Evolutionary conservation across 75 land plant genomes (phyloP).

Genomic region (Adiantum capillusveneris): DNA sequence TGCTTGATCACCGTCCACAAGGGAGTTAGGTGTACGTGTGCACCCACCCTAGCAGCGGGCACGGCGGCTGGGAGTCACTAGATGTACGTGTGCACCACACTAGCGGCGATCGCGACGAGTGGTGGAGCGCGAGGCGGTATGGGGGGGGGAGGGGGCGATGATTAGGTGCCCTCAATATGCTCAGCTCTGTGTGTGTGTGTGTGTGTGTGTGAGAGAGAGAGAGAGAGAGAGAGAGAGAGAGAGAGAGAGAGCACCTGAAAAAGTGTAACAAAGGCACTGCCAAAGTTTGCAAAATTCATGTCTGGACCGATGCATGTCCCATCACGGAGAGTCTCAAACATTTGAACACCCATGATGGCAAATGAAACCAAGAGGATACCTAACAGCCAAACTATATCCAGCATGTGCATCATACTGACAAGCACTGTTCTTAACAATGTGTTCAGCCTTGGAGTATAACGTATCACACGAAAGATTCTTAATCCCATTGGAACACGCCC

Average conservation of each 20-base stretch:
- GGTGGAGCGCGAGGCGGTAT: no score
- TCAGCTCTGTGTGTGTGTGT: neutral
- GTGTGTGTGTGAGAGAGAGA: conserved; percentile 1
- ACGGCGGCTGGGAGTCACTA: no score
- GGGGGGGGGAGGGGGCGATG: no score
- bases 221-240: conserved; percentile 5
- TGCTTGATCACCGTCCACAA: no score
- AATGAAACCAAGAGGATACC: conserved; percentile 18
- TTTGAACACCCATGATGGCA: conserved; percentile 19
- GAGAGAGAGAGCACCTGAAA: conserved; percentile 26
- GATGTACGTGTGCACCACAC: no score
- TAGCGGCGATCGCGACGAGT: no score
- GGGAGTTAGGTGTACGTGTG: no score
- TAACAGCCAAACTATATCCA: conserved; percentile 23
- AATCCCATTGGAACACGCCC: conserved; percentile 11
- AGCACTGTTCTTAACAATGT: conserved; percentile 14
- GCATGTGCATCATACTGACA: conserved; percentile 24
- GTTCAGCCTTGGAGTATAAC: conserved; percentile 17
- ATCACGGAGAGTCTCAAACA: conserved; percentile 15
- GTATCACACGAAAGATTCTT: conserved; percentile 26
- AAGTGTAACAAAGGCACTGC: conserved; percentile 15
- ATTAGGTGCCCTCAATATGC: no score
- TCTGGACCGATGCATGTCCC: conserved; percentile 20
- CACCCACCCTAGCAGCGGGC: no score
- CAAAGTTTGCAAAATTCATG: conserved; percentile 16